Conservation (phyloP, 2,329 filamentous ascomycete genomes). For the Xylariaceae sp. region DNA sequence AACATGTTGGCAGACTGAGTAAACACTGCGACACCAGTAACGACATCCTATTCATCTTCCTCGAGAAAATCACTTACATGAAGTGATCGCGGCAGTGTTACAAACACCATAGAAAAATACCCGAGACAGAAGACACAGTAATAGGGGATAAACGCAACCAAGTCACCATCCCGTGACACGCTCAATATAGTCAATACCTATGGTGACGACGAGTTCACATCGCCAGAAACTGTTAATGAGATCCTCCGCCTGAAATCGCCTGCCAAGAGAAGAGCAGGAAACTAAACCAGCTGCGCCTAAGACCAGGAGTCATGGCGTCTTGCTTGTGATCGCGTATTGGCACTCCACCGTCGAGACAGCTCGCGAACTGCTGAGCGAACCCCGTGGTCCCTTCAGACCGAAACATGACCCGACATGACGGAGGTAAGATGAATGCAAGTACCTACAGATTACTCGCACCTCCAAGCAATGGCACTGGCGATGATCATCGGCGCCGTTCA, state of each 20-base stretch:
- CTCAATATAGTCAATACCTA: background rate
- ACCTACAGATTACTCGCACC: too few species aligned
- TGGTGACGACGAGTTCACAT: too few species aligned
- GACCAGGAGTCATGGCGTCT: constrained; percentile 7
- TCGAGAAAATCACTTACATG: background rate
- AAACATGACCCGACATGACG: background rate
- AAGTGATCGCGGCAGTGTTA: background rate
- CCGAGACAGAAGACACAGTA: background rate
- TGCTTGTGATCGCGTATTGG: constrained; percentile 9
- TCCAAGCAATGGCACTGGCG: too few species aligned
- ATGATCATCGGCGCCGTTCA: too few species aligned
- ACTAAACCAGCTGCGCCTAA: constrained; percentile 7
- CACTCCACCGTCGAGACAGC: background rate
- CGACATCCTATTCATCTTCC: background rate
- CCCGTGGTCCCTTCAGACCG: constrained; percentile 10
- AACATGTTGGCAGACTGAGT: too few species aligned
- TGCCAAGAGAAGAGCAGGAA: background rate
- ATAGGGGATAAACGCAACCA: background rate
- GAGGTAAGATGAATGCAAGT: too few species aligned
- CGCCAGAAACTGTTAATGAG: background rate
- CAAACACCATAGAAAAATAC: background rate
- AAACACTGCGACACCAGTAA: background rate
- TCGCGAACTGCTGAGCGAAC: constrained; percentile 12
- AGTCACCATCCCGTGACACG: background rate
- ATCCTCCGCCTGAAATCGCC: background rate